These are phyloP conservation scores for Rhizopogon vulgaris DNA, from an alignment of 768 basidiomycete species.

Conservation along the genomic window DNA sequence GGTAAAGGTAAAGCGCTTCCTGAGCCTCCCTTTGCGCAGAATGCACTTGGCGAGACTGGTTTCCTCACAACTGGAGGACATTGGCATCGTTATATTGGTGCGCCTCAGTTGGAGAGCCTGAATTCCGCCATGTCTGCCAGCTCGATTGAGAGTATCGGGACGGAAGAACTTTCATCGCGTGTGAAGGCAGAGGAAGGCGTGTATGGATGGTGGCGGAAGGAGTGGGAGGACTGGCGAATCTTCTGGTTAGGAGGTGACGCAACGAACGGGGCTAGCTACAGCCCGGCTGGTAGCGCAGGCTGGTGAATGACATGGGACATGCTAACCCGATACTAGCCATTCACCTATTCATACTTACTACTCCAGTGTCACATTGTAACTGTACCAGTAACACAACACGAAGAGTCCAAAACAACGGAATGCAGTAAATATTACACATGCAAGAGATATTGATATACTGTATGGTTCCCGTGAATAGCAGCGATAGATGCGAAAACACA, in stretches of 20 bases:
- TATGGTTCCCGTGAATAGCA: constrained; percentile 16
- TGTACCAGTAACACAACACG: not conserved
- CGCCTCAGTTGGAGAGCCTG: constrained; percentile 35
- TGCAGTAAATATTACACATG: constrained; percentile 24
- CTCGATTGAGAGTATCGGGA: constrained; percentile 47
- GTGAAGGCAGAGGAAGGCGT: constrained; percentile 56
- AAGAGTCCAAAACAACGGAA: constrained; percentile 15
- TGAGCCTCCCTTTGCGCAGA: constrained; percentile 48
- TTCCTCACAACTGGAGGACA: constrained; percentile 41
- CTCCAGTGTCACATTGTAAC: constrained; percentile 15
- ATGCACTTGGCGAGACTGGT: constrained; percentile 58
- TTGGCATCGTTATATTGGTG: constrained; percentile 34
- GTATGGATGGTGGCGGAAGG: constrained; percentile 77
- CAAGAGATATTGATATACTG: constrained; percentile 15
- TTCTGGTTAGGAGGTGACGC: constrained; percentile 73
- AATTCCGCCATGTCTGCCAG: constrained; percentile 36
- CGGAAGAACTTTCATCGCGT: constrained; percentile 41
- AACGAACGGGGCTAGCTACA: constrained; percentile 11
- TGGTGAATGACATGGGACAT: constrained; percentile 19
- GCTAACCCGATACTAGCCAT: not conserved
- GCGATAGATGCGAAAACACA: constrained; percentile 14
- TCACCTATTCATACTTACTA: not conserved
- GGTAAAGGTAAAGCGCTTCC: constrained; percentile 41
- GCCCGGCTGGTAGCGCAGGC: constrained; percentile 8
- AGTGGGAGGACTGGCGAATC: constrained; percentile 68